Base-by-base conservation (phyloP, 2,329 filamentous ascomycete species). In the Ascocoryne sarcoides region DNA sequence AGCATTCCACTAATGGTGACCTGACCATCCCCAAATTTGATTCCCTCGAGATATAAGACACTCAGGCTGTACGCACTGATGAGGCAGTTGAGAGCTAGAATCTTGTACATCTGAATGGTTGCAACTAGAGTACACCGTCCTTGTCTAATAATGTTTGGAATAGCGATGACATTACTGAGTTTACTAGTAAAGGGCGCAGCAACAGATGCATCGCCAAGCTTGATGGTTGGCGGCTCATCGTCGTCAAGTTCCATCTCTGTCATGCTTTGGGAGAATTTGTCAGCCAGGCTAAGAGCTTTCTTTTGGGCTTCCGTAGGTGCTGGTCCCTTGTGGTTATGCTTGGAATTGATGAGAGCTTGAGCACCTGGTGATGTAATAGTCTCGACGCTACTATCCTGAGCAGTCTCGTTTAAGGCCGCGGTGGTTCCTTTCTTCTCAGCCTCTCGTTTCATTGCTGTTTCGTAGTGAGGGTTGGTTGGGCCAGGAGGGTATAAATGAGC, bases 91-190 rank as follows among this genome's bases (percentile, higher is more conserved):
- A 98, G 70, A 5, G 92, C 92, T 37, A 98, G 76, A 55, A 98
- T 98, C 75, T 95, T 98, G 79, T 98, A 98, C 90, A 98, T 98
- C 70, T 98, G 92, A 50, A 98, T 96, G 0, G 92, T 98, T 21
- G 92, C 92, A 40, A 98, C 92, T 15, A 98, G 78, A 5, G 92
- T 98, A 69, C 92, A 98, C 47, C 92, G 84, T 43, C 92, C 92
- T 68, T 98, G 92, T 43, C 92, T 85, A 57, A 98, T 92, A 56
- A 98, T 98, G 67, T 98, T 98, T 38, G 92, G 90, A 43, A 98
- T 88, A 28, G 92, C 92, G 55, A 98, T 78, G 44, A 98, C 92
- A 57, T 98, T 95, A 53, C 89, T 85, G 32, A 98, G 76, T 68
- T 98, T 98, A 61, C 87, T 95, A 0, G 92, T 98, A 63, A 98